Percentiles rank a stretch among this genome's conserved stretches.
These are phyloP conservation scores for Salmacisia buchloeana DNA, from an alignment of 1,284 basidiomycete species.

Conservation along the genomic window DNA sequence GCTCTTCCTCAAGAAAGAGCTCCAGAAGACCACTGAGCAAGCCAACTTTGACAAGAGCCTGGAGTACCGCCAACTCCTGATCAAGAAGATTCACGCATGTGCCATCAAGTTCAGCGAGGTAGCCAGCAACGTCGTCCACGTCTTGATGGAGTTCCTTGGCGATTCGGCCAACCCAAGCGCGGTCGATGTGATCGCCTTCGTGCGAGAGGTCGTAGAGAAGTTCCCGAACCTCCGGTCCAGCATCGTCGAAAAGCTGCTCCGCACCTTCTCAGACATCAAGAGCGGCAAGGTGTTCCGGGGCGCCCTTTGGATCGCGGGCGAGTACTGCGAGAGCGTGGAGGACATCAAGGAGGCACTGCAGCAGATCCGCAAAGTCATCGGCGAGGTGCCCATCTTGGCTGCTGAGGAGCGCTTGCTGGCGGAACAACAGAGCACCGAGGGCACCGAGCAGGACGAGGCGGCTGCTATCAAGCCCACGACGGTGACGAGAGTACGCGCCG, in stretches of 20 bases:
- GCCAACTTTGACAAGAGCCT: conserved; percentile 53
- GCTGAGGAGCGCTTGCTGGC: conserved; percentile 52
- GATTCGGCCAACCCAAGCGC: conserved; percentile 93
- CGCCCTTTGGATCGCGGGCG: conserved; percentile 94
- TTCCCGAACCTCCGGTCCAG: conserved; percentile 80
- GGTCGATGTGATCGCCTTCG: conserved; percentile 90
- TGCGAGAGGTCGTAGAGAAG: conserved; percentile 95
- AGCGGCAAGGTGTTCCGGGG: conserved; percentile 97
- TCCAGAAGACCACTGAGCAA: conserved; percentile 66
- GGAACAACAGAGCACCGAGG: conserved; percentile 23
- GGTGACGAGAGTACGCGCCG: conserved; percentile 70
- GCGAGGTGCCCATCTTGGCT: conserved; percentile 92
- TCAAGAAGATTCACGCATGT: conserved; percentile 94
- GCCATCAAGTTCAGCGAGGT: conserved; percentile 98
- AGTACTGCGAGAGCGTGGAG: conserved; percentile 60
- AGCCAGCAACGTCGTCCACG: conserved; percentile 89
- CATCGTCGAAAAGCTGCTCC: conserved; percentile 79
- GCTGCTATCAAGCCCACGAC: conserved; percentile 53
- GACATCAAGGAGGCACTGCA: conserved; percentile 58
- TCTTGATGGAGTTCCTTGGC: conserved; percentile 96
- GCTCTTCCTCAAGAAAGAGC: conserved; percentile 92
- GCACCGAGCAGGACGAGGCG: conserved; percentile 19
- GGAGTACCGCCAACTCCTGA: conserved; percentile 92
- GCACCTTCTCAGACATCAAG: conserved; percentile 82
- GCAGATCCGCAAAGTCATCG: conserved; percentile 80